phyloP scores from a whole-genome alignment of 208 protist species.

The Lotmaria passim region DNA sequence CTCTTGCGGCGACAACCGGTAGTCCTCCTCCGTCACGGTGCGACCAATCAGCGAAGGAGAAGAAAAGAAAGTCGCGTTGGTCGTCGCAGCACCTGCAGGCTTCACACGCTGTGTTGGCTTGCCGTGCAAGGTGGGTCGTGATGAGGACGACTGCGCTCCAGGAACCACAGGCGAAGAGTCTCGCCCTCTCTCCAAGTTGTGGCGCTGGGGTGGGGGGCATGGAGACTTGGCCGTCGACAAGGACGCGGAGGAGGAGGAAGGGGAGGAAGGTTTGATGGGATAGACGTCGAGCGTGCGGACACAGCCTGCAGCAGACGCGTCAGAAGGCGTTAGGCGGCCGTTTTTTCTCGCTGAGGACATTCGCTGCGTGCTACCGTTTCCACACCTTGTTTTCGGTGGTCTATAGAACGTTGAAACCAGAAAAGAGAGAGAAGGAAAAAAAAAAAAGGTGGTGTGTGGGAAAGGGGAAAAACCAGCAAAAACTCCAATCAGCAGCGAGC shows the following conservation, averaged over 20 bases:
- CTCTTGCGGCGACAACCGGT: slow-evolving; percentile 21
- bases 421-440: not conserved
- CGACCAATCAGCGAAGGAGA: too few relatives aligned
- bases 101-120: not conserved
- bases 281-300: slow-evolving; percentile 39
- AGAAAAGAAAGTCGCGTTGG: not conserved
- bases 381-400: too few relatives aligned
- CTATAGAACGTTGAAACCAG: not conserved
- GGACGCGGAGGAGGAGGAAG: not conserved
- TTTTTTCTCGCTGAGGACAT: slow-evolving; percentile 2
- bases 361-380: too few relatives aligned
- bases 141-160: not conserved
- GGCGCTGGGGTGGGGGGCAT: not conserved
- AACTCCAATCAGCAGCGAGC: too few relatives aligned
- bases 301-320: not conserved
- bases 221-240: not conserved
- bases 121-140: not conserved
- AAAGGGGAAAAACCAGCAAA: too few relatives aligned
- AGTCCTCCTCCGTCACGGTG: slow-evolving; percentile 24
- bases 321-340: not conserved
- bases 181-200: not conserved
- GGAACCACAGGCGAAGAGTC: too few relatives aligned
- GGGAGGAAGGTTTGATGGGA: slow-evolving; percentile 6
- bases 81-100: not conserved
- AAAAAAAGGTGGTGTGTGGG: not conserved